phyloP scores from a whole-genome alignment of 805 yeast species.

The Kregervanrija fluxuum region DNA sequence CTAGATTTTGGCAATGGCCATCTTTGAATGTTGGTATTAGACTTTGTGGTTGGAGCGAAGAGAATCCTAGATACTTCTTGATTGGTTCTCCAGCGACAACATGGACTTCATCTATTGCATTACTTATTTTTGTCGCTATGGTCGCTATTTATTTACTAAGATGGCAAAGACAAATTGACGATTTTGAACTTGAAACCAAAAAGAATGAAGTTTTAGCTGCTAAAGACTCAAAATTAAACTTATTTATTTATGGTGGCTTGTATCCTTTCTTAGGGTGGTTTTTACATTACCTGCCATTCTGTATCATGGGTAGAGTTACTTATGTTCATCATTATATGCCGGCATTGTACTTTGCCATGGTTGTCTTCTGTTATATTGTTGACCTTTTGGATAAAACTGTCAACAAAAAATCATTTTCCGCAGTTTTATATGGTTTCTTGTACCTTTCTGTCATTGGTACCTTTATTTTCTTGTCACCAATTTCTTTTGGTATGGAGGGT shows the following conservation, averaged over 20 bases:
- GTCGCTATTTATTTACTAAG: constrained; percentile 46
- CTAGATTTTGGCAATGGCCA: constrained; percentile 87
- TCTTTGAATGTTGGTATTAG: constrained; percentile 68
- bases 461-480: constrained; percentile 56
- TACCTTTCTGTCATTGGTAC: constrained; percentile 48
- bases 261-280: constrained; percentile 90
- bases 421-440: constrained; percentile 34
- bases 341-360: constrained; percentile 87
- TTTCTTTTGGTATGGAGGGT: constrained; percentile 78
- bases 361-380: constrained; percentile 58
- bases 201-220: constrained; percentile 9
- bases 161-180: constrained; percentile 77
- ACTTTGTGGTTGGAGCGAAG: constrained; percentile 64
- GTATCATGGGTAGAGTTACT: constrained; percentile 92
- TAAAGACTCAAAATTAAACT: constrained; percentile 12
- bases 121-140: constrained; percentile 43
- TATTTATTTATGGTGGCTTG: constrained; percentile 55
- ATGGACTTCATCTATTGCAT: constrained; percentile 61
- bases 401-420: constrained; percentile 19
- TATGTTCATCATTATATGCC: constrained; percentile 96
- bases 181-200: constrained; percentile 34
- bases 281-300: constrained; percentile 81
- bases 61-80: constrained; percentile 53
- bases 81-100: constrained; percentile 76
- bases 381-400: constrained; percentile 30